Percentiles rank a stretch among this genome's conserved stretches.
phyloP scores from a whole-genome alignment of 257 asterid genomes.

The Thymus mandschuricus region DNA sequence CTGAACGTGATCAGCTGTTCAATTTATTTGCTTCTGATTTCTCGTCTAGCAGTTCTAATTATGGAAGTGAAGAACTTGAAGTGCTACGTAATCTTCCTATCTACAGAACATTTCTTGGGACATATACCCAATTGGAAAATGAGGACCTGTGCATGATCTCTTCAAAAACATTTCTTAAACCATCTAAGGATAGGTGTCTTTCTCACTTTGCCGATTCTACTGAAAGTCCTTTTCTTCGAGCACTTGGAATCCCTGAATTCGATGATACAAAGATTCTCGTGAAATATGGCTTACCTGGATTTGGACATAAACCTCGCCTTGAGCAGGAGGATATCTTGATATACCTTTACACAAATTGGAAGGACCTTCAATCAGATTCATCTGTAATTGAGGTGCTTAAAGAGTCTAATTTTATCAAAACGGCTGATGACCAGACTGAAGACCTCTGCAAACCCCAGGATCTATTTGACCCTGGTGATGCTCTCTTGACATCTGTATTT shows the following conservation, averaged over 20 bases:
- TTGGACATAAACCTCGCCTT: conserved; percentile 62
- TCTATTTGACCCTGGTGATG: conserved; percentile 86
- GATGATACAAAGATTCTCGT: conserved; percentile 79
- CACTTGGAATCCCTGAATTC: conserved; percentile 88
- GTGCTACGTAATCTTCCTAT: conserved; percentile 84
- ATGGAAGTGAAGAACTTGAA: conserved; percentile 78
- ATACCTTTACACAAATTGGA: conserved; percentile 81
- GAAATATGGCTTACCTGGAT: conserved; percentile 83
- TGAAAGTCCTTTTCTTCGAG: conserved; percentile 72
- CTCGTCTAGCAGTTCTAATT: conserved; percentile 51
- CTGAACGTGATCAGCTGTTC: conserved; percentile 74
- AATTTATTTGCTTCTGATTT: conserved; percentile 75
- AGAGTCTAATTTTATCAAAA: conserved; percentile 76
- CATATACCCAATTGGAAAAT: conserved; percentile 62
- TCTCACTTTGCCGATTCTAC: conserved; percentile 59
- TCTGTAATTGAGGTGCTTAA: conserved; percentile 72
- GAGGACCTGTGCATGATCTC: conserved; percentile 78
- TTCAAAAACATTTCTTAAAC: conserved; percentile 89
- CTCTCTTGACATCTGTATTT: conserved; percentile 73
- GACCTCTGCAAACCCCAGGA: conserved; percentile 66
- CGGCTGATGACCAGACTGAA: conserved; percentile 72
- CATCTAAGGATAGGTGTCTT: conserved; percentile 75
- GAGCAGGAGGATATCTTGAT: conserved; percentile 92
- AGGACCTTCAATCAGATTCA: conserved; percentile 74
- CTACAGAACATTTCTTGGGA: conserved; percentile 74